Base-by-base conservation (phyloP, 2,329 filamentous ascomycete species). In the Fusarium sp. region DNA sequence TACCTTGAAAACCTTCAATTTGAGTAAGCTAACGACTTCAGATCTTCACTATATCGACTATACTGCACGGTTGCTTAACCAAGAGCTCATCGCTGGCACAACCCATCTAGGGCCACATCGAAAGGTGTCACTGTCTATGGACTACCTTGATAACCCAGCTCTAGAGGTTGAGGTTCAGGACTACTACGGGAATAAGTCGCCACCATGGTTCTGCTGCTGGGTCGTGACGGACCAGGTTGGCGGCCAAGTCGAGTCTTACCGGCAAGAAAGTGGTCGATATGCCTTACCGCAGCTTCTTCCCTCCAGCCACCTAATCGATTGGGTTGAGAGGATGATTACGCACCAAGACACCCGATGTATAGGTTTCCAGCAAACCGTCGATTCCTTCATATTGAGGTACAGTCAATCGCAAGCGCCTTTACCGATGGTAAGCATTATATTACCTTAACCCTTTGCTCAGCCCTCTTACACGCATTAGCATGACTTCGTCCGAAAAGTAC, bases 31-130 rank as follows among this genome's bases (percentile, higher is more conserved):
- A 43, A 62, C 25, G 47, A 17, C 17, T 20, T n/a, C 20, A 75
- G 73, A 75, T 51, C 70, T 75, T 45, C 73, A 75, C 23, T 75
- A 75, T 35, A 72, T 75, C 46, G 73, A 75, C 44, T 75, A 75
- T 15, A 75, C 71, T 15, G 73, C 71, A 8, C 63, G 71, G 10
- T 58, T 75, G 15, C 63, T 75, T 3, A 67, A 75, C 22, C 65
- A 74, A 32, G 73, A 75, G 50, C 73, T 75, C 37, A 66, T 75
- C 23, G 68, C 68, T n/a, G 73, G 73, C 10, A 75, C 73, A 17
- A 75, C 73, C 20, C 73, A 75, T 54, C 63, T 75, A 11, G 71
- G 73, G 4, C 71, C 65, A 22, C 73, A 70, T 23, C 71, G 73
- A n/a, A 68, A 62, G 15, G 71, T 75, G 9, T 56, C 59, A 1